Base-by-base conservation (phyloP, 2,329 filamentous ascomycete species). In the Penicillium sp. region DNA sequence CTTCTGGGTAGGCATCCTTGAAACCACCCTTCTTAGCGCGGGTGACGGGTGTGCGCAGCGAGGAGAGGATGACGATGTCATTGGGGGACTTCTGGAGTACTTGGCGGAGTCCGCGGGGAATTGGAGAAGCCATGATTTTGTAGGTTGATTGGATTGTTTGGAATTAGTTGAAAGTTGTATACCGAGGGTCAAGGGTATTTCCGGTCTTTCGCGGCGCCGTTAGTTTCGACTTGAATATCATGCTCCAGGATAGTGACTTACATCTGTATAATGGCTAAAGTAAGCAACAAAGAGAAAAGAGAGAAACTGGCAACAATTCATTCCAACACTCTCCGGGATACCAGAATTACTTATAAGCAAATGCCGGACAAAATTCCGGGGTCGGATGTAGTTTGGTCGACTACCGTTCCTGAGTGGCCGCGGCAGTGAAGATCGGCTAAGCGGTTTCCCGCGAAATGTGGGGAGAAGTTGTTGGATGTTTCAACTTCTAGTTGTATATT, bases 1-100 rank as follows among this genome's bases (percentile, higher is more conserved):
- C 90, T 75, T 97, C 93, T 17, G 94, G 92, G 78, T 93, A 93
- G 49, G 93, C 88, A 73, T 96, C 90, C 75, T 91, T 90, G 70
- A 97, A 86, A 19, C 85, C 83, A 69, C 93, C 93, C 70, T 91
- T 91, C 80, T 91, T 89, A 41, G 91, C 86, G 62, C 91, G 86
- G 59, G 89, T 93, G 63, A 97, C 83, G 41, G 93, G 90, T 8
- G 93, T 97, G 66, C 93, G 90, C 41, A 96, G 83, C n/a, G 92
- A 87, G 21, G 92, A 96, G 67, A 96, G 86, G 72, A 97, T 89
- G 68, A 97, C 91, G 42, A 91, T 84, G 78, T 97, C 93, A 63
- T 87, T 84, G 41, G 91, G 89, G 25, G 86, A 79, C 76, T 94
- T 96, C 69, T 87, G 78, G 59, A 96, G 86, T 66, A 96, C 86